Evolutionary conservation across 352 stramenopile species (phyloP), one percentile per base, ranked within the genome.

Genomic region (Detonula confervacea): DNA sequence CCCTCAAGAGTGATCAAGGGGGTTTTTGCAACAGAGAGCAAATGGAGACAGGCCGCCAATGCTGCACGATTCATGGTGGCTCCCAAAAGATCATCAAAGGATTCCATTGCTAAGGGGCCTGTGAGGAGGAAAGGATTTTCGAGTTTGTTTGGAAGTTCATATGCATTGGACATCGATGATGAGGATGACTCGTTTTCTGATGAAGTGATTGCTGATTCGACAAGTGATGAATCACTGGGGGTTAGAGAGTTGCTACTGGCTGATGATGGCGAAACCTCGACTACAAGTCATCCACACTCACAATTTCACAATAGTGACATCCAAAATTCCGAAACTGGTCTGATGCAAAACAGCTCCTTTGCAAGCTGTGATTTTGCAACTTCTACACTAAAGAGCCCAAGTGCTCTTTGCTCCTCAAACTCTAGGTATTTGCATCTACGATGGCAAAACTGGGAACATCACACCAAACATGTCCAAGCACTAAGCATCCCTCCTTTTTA

Each of bases 401-500:
- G 46, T 33, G 47, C 46, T 55, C 20, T n/a, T n/a, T n/a, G n/a
- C 29, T 35, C 33, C 16, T 14, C 33, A 39, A 61, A 68, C 59
- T 27, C 29, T 60, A 72, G 62, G 29, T 24, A 77, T 46, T 44
- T 70, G 16, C 42, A 52, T 64, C 22, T 86, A 18, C 52, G 78
- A 46, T 62, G 65, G 47, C 57, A 55, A 35, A 76, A 29, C 20
- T 75, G 55, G 55, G 49, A 66, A 56, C 66, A 82, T 42, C 22
- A 66, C 7, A 57, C 61, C 12, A 44, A 70, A 8, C 35, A 67
- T 44, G 47, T 12, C 9, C 12, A 29, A 63, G 22, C 30, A 42
- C n/a, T 73, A 7, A 33, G 9, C 20, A 24, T 27, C 30, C 29
- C 29, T 37, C 61, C 25, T 20, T 52, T 64, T 30, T 73, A 68